These are phyloP conservation scores for Kingdonia uniflora DNA, from an alignment of 164 flowering plant genomes.

Conservation along the genomic window DNA sequence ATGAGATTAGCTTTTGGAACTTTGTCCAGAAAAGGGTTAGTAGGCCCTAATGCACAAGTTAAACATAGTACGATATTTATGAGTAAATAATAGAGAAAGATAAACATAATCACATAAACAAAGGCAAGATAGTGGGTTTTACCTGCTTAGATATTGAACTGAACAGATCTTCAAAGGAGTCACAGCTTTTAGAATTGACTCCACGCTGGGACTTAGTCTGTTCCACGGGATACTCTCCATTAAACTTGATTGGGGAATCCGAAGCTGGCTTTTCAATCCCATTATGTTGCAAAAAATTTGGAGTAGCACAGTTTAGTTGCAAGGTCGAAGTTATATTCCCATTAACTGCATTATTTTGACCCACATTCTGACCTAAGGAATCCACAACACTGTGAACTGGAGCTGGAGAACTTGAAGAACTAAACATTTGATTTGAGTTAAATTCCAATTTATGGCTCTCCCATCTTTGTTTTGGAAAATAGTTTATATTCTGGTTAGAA, in stretches of 20 bases:
- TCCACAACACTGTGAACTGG: constrained; percentile 17
- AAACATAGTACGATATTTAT: neutral
- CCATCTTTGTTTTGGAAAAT: constrained; percentile 24
- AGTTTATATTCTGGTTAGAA: constrained; percentile 11
- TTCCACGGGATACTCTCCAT: constrained; percentile 22
- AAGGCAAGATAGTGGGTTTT: constrained; percentile 6
- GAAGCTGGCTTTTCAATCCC: constrained; percentile 17
- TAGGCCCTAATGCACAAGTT: neutral
- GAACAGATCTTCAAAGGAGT: constrained; percentile 52
- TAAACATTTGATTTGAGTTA: constrained; percentile 15
- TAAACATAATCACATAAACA: neutral
- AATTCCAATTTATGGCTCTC: constrained; percentile 21
- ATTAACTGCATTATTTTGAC: constrained; percentile 15
- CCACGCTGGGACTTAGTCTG: constrained; percentile 26
- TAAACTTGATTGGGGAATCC: constrained; percentile 20
- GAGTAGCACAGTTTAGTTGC: constrained; percentile 20
- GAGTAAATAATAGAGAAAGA: neutral
- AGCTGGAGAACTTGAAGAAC: constrained; percentile 20
- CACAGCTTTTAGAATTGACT: constrained; percentile 16
- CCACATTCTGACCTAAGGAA: constrained; percentile 20
- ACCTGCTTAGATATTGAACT: constrained; percentile 39
- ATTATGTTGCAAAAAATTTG: constrained; percentile 21
- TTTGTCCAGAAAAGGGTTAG: neutral
- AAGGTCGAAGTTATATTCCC: constrained; percentile 18
- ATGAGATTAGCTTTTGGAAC: constrained; percentile 3